phyloP scores from a whole-genome alignment of 331 rosid species.

The Saraca asoca region DNA sequence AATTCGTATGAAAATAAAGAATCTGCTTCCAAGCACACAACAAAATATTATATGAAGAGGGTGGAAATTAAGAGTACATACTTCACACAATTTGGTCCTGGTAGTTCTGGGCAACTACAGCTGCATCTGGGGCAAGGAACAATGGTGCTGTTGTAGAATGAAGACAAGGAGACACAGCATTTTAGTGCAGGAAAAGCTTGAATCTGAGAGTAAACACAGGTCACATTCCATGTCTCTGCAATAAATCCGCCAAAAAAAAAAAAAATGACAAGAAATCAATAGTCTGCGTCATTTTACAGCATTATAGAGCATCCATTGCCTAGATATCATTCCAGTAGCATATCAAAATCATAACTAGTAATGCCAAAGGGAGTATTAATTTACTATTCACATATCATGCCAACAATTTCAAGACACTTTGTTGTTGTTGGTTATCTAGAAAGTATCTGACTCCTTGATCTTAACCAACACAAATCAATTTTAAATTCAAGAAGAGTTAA shows the following conservation, averaged over 20 bases:
- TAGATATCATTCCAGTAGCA: neutral
- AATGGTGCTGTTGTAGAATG: slow-evolving; percentile 65
- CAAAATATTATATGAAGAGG: neutral
- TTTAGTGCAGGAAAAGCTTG: slow-evolving; percentile 62
- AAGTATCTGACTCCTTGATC: too few relatives aligned
- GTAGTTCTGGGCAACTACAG: slow-evolving; percentile 67
- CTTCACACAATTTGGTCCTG: slow-evolving; percentile 56
- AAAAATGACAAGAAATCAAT: neutral
- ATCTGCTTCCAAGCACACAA: slow-evolving; percentile 12
- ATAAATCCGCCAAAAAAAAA: slow-evolving; percentile 7
- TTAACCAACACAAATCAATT: neutral
- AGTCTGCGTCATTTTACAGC: neutral
- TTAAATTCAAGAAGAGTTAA: too few relatives aligned
- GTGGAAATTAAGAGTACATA: slow-evolving; percentile 40
- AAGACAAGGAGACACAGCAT: slow-evolving; percentile 78
- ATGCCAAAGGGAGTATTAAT: neutral
- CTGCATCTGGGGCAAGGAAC: slow-evolving; percentile 78
- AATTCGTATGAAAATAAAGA: neutral
- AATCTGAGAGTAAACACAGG: slow-evolving; percentile 68
- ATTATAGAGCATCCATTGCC: neutral
- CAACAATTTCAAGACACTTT: neutral
- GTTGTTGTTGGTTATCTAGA: too few relatives aligned
- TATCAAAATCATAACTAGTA: neutral
- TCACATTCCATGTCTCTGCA: slow-evolving; percentile 79
- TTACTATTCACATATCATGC: neutral